phyloP scores from a whole-genome alignment of 768 basidiomycete genomes.

The Fomitopsis serialis region DNA sequence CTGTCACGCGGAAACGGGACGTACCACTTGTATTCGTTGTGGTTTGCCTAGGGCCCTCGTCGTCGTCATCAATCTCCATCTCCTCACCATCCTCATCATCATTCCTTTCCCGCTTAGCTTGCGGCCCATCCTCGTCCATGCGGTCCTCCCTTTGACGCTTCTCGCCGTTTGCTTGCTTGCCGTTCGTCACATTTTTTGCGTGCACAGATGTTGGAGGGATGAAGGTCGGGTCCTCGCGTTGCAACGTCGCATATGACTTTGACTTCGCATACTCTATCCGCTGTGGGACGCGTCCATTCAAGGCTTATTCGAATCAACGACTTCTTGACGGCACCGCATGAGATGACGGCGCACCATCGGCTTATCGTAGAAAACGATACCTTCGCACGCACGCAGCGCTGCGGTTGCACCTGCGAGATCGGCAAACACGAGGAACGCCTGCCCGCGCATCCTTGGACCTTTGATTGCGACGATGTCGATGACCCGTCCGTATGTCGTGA shows the following conservation, averaged over 20 bases:
- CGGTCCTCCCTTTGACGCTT: conserved; percentile 70
- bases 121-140: conserved; percentile 44
- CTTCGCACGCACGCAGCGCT: conserved; percentile 89
- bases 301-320: conserved; percentile 23
- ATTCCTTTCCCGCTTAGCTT: conserved; percentile 61
- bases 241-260: conserved; percentile 81
- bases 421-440: conserved; percentile 93
- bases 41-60: conserved; percentile 37
- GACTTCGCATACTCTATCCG: conserved; percentile 87
- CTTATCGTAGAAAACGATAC: conserved; percentile 90
- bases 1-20: neutral
- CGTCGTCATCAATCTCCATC: conserved; percentile 94
- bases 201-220: conserved; percentile 66
- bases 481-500: conserved; percentile 89
- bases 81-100: conserved; percentile 73
- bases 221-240: conserved; percentile 76
- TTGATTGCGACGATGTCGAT: conserved; percentile 93
- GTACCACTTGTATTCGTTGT: conserved; percentile 23
- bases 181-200: conserved; percentile 45
- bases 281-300: conserved; percentile 34
- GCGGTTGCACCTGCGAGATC: conserved; percentile 89
- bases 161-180: conserved; percentile 60
- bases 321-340: conserved; percentile 16
- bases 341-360: conserved; percentile 60
- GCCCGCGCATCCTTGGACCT: conserved; percentile 80